Evolutionary conservation across 805 yeast species (phyloP).

Genomic region (Ogataea kodamae): DNA sequence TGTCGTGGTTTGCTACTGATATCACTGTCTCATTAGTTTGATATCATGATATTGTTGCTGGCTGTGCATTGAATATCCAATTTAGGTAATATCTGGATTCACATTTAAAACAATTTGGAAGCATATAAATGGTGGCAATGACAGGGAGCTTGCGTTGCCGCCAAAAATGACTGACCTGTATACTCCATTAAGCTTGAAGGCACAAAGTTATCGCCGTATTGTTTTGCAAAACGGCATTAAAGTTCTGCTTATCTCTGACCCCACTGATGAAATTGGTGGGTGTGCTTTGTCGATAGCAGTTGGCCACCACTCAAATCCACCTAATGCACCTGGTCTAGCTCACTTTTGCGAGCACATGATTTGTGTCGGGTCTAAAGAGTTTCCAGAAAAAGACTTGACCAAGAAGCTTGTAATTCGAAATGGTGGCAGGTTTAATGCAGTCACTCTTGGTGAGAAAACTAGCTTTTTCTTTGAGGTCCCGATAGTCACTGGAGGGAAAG

Average conservation of each 20-base stretch:
- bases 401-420: constrained; percentile 40
- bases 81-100: constrained; percentile 8
- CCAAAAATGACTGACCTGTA: constrained; percentile 13
- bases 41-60: too few relatives aligned
- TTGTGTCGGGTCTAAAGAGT: constrained; percentile 53
- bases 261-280: constrained; percentile 58
- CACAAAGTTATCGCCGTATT: constrained; percentile 43
- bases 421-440: constrained; percentile 65
- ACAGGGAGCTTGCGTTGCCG: too few relatives aligned
- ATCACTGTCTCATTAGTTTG: too few relatives aligned
- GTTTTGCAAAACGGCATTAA: constrained; percentile 65
- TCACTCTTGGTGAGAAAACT: constrained; percentile 65
- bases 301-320: constrained; percentile 81
- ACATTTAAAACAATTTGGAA: constrained; percentile 2
- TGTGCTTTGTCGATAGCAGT: constrained; percentile 72
- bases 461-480: constrained; percentile 64
- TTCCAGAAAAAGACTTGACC: constrained; percentile 45
- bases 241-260: constrained; percentile 72
- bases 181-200: constrained; percentile 16
- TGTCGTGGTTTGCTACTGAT: too few relatives aligned
- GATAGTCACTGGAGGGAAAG: constrained; percentile 19
- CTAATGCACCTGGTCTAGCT: constrained; percentile 71
- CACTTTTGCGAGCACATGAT: constrained; percentile 84
- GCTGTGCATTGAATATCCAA: constrained; percentile 16
- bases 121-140: too few relatives aligned